Base-by-base conservation (phyloP, 306 rosid species). In the Fagus sylvatica region DNA sequence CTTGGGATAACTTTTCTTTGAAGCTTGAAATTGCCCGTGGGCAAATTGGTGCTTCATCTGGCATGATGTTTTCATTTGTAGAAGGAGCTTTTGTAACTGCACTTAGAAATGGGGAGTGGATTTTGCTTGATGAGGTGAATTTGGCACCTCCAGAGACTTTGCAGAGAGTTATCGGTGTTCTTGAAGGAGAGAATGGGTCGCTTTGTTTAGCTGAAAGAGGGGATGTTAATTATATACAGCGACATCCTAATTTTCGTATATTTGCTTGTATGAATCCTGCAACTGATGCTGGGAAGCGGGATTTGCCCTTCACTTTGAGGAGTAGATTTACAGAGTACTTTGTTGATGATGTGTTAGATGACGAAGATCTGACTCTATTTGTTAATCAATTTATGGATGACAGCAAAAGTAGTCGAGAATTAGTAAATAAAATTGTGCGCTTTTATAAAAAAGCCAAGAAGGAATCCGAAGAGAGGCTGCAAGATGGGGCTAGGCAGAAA, bases 201-300 rank as follows among this genome's bases (percentile, higher is more conserved):
- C 85, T 95, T 5, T 92, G 98, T 87, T 87, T 95, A 78, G 97
- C 95, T 64, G 98, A 95, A 86, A 92, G 96, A 81, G 98, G 98
- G 68, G 98, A 95, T 85, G 72, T 85, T 49, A 88, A 80, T 76
- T 93, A 89, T 76, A 84, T 95, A 76, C 72, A n/a, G 33, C 87
- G 96, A 57, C 97, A 95, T 85, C 93, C 91, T 54, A 92, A 89
- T 67, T 95, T 95, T 53, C 97, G 98, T 56, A 81, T 95, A 79
- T 95, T 95, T 88, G 93, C 96, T 80, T 95, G 98, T 84, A 95
- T 95, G 98, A 95, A 95, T 89, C 98, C 98, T 55, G 97, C 98
- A 59, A 92, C 98, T n/a, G 98, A 95, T 88, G 90, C 96, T 19
- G 98, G 98, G 75, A 95, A 92, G 90, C 89, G 96, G 53, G 98